Conservation (phyloP, 441 rosid genomes). For the Syzygium malaccense region DNA sequence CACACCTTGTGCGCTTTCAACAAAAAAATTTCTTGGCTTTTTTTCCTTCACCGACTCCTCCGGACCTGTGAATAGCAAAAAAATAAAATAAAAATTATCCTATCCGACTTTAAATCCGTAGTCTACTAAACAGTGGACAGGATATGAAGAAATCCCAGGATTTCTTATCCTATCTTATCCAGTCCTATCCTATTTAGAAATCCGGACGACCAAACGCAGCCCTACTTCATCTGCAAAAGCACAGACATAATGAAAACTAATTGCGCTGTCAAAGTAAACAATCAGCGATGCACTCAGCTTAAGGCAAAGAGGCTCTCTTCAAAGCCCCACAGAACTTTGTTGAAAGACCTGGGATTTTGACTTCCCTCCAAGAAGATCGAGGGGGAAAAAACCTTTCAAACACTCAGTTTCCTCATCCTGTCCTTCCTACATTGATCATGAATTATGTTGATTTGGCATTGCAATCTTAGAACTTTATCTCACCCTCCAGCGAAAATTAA, state of each 20-base stretch:
- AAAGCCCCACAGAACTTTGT: background rate
- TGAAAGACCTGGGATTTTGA: background rate
- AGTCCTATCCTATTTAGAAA: too few species aligned
- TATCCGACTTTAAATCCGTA: too few species aligned
- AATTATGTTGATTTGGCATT: background rate
- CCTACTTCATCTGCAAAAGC: background rate
- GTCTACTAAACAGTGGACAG: too few species aligned
- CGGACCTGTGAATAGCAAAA: too few species aligned
- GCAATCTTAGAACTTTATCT: background rate
- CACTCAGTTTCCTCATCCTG: background rate
- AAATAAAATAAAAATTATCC: too few species aligned
- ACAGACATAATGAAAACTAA: background rate
- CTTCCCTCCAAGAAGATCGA: background rate
- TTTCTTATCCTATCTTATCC: too few species aligned
- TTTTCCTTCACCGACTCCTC: too few species aligned
- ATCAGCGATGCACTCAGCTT: background rate
- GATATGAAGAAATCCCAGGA: too few species aligned
- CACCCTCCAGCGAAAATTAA: background rate
- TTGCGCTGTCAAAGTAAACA: background rate
- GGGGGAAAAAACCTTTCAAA: background rate
- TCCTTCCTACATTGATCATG: background rate
- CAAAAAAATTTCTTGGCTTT: too few species aligned
- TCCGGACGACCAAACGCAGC: too few species aligned
- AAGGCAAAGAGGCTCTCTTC: background rate
- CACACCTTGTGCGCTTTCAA: too few species aligned